Evolutionary conservation across 2,329 filamentous ascomycete genomes (phyloP).

Genomic region (Aspergillus flavus): DNA sequence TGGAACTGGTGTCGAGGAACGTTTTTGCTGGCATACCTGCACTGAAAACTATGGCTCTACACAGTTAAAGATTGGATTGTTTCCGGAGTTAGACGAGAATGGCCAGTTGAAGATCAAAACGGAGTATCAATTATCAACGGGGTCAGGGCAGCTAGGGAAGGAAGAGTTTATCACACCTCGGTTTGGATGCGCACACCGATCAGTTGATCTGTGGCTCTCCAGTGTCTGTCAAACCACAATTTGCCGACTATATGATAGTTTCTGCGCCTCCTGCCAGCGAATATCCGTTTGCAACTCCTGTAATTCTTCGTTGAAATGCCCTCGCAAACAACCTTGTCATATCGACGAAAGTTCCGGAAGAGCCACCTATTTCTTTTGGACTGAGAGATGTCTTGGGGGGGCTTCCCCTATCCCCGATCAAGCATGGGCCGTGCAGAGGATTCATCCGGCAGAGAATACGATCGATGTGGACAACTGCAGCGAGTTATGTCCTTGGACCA

Average conservation of each 20-base stretch:
- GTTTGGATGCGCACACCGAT: slow-evolving; percentile 44
- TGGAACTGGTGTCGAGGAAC: slow-evolving; percentile 30
- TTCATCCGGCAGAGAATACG: slow-evolving; percentile 39
- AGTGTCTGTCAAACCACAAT: slow-evolving; percentile 41
- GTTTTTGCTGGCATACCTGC: slow-evolving; percentile 44
- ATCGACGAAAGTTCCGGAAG: slow-evolving; percentile 26
- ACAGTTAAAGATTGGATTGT: slow-evolving; percentile 38
- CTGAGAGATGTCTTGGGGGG: slow-evolving; percentile 36
- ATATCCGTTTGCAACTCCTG: slow-evolving; percentile 42
- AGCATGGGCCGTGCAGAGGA: slow-evolving; percentile 39
- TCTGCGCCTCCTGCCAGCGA: slow-evolving; percentile 38
- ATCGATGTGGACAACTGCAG: slow-evolving; percentile 41
- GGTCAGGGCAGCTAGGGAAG: slow-evolving; percentile 38
- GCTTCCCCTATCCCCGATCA: slow-evolving; percentile 30
- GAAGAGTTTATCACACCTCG: slow-evolving; percentile 43
- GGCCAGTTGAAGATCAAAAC: slow-evolving; percentile 38
- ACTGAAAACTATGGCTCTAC: slow-evolving; percentile 38
- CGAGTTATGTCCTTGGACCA: slow-evolving; percentile 43
- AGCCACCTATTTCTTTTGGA: slow-evolving; percentile 40
- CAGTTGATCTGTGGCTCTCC: slow-evolving; percentile 43
- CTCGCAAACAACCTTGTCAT: slow-evolving; percentile 35
- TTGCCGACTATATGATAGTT: slow-evolving; percentile 37
- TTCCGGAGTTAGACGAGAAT: slow-evolving; percentile 36
- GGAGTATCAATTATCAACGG: slow-evolving; percentile 40
- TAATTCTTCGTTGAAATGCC: slow-evolving; percentile 36